Base-by-base conservation (phyloP, 2,329 filamentous ascomycete species). In the Neonectria hederae region DNA sequence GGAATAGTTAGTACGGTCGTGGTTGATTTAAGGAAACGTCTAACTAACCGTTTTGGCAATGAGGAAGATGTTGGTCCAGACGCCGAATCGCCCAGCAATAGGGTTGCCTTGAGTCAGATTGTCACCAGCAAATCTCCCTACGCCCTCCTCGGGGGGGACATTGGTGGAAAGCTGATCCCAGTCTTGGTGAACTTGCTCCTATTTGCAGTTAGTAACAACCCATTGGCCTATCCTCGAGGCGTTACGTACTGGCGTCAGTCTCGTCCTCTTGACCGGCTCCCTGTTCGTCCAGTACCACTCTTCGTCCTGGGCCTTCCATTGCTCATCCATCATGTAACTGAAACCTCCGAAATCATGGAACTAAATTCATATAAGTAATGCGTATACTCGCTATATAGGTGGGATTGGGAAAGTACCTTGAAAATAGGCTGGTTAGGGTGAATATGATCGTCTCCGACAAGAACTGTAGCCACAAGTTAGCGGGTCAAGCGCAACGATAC, bases 1-100 rank as follows among this genome's bases (percentile, higher is more conserved):
- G 5, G 6, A 7, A 10, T 9, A 5, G 22, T 72, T 59, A 73
- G 66, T 17, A n/a, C 17, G 5, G 26, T 14, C 8, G 6, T 5
- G 7, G 17, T 14, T 5, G n/a, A 11, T 32, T 17, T 2, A 22
- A 17, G 5, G 19, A 21, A 28, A 24, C 35, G 2, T 6, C 17
- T 9, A 17, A 69, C 72, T 69, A 28, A 74, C 75, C 43, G 73
- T 65, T 63, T 67, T 72, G 5, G 61, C 75, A 21, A 74, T 69
- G 30, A 74, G 60, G 49, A 75, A 76, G 28, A 75, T 56, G 43
- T 74, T 75, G 2, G 75, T 75, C 75, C 75, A 76, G 8, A 57
- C 62, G 2, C 75, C 75, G 57, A 66, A 76, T 30, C 75, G 73
- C 0, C 75, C 75, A 1, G 73, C 75, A 43, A 74, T 62, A 6